Evolutionary conservation across 495 filamentous ascomycete genomes (phyloP), one percentile per base, ranked within the genome.

Genomic region (Corynascus novoguineensis): DNA sequence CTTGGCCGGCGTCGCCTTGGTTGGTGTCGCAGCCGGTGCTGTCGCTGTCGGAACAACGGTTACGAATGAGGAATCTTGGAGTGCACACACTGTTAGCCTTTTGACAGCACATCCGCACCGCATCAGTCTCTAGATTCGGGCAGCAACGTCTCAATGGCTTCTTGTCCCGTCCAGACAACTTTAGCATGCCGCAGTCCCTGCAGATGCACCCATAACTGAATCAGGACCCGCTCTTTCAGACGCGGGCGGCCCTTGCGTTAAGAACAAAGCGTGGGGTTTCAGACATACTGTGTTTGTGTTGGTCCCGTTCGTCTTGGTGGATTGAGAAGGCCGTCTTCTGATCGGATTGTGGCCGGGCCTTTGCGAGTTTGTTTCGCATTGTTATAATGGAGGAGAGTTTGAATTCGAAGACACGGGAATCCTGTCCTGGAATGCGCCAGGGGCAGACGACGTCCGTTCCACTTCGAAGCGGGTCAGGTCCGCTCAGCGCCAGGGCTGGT

Each of bases 301-400:
- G n/a, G n/a, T n/a, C n/a, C n/a, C n/a, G n/a, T n/a, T 62, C 45
- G 64, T 67, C 63, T 38, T 66, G 62, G 52, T 69, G 62, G 28
- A 66, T 62, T 5, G 62, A 60, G 53, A 70, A 70, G 41, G 27
- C 62, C 19, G 63, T 53, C 25, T 65, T 63, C 47, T 64, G 61
- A 55, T 59, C 62, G 58, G 68, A 66, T 67, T 66, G 59, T 44
- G 67, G 57, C 49, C 68, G 67, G 58, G 60, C 47, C 59, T 71
- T 74, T 42, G 68, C 47, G 34, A 73, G 58, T 48, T 67, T 65
- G 65, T 69, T 75, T 66, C 70, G 65, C 73, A 75, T 75, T 62
- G 41, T n/a, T n/a, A 24, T 12, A 25, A 17, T 19, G 42, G 42
- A 9, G 10, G 32, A 40, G 24, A 32, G 34, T 38, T 28, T 48